Evolutionary conservation across 2,329 filamentous ascomycete genomes (phyloP).

Genomic region (Penicillium glabrum): DNA sequence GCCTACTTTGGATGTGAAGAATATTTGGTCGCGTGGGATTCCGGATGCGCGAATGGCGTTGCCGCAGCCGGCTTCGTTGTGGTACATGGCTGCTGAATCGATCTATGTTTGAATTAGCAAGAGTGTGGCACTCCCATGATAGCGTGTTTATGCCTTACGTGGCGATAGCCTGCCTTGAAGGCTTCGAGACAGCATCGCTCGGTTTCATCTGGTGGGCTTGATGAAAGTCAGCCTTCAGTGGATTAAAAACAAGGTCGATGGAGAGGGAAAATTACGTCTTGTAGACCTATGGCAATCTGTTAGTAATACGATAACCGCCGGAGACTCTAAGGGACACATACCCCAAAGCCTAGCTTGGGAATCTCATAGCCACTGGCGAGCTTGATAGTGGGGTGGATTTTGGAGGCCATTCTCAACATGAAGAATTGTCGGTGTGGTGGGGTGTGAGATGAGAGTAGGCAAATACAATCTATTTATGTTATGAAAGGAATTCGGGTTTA

Average conservation of each 20-base stretch:
- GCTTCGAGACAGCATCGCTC: conserved; percentile 20
- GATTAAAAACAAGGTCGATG: neutral
- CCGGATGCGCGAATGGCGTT: conserved; percentile 58
- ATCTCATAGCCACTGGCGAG: conserved; percentile 60
- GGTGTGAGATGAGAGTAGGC: neutral
- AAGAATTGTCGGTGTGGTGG: neutral
- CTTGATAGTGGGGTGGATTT: conserved; percentile 39
- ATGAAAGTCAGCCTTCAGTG: neutral
- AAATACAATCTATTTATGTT: neutral
- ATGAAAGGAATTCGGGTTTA: neutral
- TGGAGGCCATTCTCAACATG: conserved; percentile 13
- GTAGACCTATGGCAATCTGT: conserved; percentile 17
- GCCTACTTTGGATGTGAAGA: conserved; percentile 58
- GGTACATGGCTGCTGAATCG: conserved; percentile 61
- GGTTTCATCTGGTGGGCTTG: conserved; percentile 14
- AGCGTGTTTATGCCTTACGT: conserved; percentile 6
- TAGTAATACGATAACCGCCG: neutral
- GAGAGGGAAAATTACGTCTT: conserved; percentile 11
- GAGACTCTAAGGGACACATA: conserved; percentile 28
- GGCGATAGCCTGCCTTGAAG: conserved; percentile 18
- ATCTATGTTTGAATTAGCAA: conserved; percentile 27
- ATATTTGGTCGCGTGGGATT: conserved; percentile 66
- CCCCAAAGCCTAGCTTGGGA: conserved; percentile 58
- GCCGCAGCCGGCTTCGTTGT: conserved; percentile 69
- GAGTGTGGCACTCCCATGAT: neutral